These are phyloP conservation scores for Lumnitzera racemosa DNA, from an alignment of 345 rosid species.

Conservation along the genomic window DNA sequence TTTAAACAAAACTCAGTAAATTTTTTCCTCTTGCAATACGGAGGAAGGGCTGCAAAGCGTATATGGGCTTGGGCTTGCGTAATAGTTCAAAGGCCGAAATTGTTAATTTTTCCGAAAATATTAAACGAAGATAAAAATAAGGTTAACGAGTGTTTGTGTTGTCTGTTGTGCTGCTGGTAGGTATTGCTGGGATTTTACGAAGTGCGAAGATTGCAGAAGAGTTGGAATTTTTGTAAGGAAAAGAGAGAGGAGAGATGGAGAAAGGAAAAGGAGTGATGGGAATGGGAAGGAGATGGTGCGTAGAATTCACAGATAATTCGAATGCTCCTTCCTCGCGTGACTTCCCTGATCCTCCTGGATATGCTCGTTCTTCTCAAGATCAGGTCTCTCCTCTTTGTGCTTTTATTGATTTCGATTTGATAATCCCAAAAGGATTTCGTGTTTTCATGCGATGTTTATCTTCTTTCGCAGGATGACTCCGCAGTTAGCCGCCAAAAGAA, in stretches of 20 bases:
- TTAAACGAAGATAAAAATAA: too few relatives aligned
- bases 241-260: conserved; percentile 44
- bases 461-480: conserved; percentile 65
- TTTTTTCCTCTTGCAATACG: too few relatives aligned
- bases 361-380: conserved; percentile 75
- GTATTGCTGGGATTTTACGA: too few relatives aligned
- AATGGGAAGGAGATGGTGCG: conserved; percentile 92
- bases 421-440: too few relatives aligned
- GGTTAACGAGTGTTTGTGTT: too few relatives aligned
- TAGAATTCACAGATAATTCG: conserved; percentile 88
- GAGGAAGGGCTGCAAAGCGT: too few relatives aligned
- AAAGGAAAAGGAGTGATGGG: conserved; percentile 98
- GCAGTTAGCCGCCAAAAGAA: conserved; percentile 76
- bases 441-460: background rate
- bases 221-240: background rate
- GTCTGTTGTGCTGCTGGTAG: too few relatives aligned
- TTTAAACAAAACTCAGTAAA: too few relatives aligned
- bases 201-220: too few relatives aligned
- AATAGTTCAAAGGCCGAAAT: too few relatives aligned
- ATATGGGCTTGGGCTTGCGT: too few relatives aligned
- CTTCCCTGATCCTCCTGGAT: conserved; percentile 89
- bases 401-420: background rate
- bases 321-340: conserved; percentile 78
- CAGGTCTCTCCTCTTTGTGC: conserved; percentile 34
- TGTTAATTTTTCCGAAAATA: too few relatives aligned